Conservation (phyloP, 2,329 filamentous ascomycete genomes). For the Lachnellula subtilissima region DNA sequence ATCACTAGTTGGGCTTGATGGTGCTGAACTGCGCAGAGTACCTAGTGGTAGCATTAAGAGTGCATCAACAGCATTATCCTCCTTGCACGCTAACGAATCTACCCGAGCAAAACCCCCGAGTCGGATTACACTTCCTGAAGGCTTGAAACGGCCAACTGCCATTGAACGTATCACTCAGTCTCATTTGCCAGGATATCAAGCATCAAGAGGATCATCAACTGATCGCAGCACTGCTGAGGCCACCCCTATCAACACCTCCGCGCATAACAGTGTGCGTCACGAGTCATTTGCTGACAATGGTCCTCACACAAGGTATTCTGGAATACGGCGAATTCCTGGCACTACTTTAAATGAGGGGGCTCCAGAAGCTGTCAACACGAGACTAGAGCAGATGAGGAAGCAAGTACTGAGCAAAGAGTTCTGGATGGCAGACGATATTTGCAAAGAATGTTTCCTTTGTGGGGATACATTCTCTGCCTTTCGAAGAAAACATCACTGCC, state of each 20-base stretch:
- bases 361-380: constrained; percentile 54
- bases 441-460: constrained; percentile 94
- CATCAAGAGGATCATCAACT: constrained; percentile 54
- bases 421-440: constrained; percentile 99
- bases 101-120: constrained; percentile 25
- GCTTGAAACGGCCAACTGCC: constrained; percentile 32
- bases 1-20: constrained; percentile 19
- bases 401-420: constrained; percentile 92
- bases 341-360: constrained; percentile 53
- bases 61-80: constrained; percentile 27
- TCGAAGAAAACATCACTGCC: constrained; percentile 92
- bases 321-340: constrained; percentile 48
- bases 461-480: constrained; percentile 89
- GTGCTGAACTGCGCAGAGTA: constrained; percentile 27
- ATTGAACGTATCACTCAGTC: constrained; percentile 38
- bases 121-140: constrained; percentile 19
- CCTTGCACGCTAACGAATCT: constrained; percentile 28
- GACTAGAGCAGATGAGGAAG: constrained; percentile 69
- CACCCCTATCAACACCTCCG: constrained; percentile 53
- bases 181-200: constrained; percentile 40
- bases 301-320: constrained; percentile 38
- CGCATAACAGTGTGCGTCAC: constrained; percentile 54
- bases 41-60: constrained; percentile 29
- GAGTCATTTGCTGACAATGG: constrained; percentile 49
- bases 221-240: constrained; percentile 53